Percentiles rank a stretch among this genome's conserved stretches.
phyloP scores from a whole-genome alignment of 371 early-diverging fungal genomes.

The Blakeslea trispora region DNA sequence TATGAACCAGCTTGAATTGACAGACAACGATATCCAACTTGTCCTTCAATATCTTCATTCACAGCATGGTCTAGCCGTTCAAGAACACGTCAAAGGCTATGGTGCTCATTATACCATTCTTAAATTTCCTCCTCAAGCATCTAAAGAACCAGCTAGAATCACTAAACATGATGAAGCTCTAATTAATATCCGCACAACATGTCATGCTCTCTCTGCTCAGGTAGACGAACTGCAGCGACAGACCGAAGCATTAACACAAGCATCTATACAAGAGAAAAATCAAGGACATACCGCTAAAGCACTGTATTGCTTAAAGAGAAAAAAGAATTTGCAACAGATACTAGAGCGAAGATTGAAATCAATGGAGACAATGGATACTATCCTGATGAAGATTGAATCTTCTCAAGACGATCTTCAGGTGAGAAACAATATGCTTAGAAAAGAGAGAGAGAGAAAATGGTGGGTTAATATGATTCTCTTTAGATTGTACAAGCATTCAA shows the following conservation, averaged over 20 bases:
- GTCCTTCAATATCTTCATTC: conserved; percentile 35
- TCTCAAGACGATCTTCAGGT: conserved; percentile 62
- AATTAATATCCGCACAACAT: conserved; percentile 48
- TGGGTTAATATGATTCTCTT: not conserved
- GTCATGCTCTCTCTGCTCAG: conserved; percentile 46
- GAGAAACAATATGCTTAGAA: not conserved
- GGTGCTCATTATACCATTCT: conserved; percentile 30
- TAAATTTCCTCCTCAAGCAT: conserved; percentile 34
- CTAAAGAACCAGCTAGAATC: conserved; percentile 24
- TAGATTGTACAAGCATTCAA: conserved; percentile 59
- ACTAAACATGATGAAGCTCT: conserved; percentile 52
- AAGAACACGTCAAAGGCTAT: conserved; percentile 38
- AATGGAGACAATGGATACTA: conserved; percentile 57
- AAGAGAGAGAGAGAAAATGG: not conserved
- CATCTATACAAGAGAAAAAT: conserved; percentile 28
- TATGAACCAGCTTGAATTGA: conserved; percentile 26
- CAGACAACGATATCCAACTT: conserved; percentile 38
- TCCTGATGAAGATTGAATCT: conserved; percentile 54
- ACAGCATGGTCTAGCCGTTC: conserved; percentile 32
- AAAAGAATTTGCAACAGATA: conserved; percentile 43
- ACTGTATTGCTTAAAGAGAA: conserved; percentile 47
- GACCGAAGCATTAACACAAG: conserved; percentile 32
- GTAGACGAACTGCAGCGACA: conserved; percentile 49
- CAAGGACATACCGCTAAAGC: conserved; percentile 41
- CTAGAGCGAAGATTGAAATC: conserved; percentile 48